Percentiles rank a stretch among this genome's conserved stretches.
phyloP scores from a whole-genome alignment of 2,329 filamentous ascomycete species.

The Ceratocystis papillata region DNA sequence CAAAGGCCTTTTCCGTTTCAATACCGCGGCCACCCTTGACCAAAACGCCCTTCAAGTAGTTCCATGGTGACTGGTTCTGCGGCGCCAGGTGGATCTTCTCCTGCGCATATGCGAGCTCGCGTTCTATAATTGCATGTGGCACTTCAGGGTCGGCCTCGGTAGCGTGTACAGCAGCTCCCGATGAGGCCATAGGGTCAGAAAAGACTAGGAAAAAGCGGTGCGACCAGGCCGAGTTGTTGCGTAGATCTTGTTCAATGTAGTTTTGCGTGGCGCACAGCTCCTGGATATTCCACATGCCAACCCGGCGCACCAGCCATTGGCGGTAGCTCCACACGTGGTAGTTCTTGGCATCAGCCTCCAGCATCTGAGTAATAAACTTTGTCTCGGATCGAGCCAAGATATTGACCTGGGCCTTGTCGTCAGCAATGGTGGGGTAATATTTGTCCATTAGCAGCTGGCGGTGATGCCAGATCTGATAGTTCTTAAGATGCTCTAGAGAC shows the following conservation, averaged over 20 bases:
- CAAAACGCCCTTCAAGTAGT: conserved; percentile 71
- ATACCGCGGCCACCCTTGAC: conserved; percentile 50
- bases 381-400: conserved; percentile 54
- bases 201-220: conserved; percentile 94
- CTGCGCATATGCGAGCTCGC: conserved; percentile 66
- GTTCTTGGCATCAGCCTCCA: conserved; percentile 83
- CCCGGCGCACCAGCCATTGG: conserved; percentile 54
- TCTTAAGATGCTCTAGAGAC: conserved; percentile 78
- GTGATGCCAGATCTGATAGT: conserved; percentile 95
- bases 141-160: conserved; percentile 46
- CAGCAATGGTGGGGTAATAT: conserved; percentile 49
- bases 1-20: conserved; percentile 39
- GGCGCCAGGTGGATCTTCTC: conserved; percentile 66
- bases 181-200: conserved; percentile 44
- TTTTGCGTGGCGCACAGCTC: conserved; percentile 62
- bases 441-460: conserved; percentile 54
- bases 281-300: conserved; percentile 59
- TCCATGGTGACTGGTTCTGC: conserved; percentile 92
- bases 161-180: conserved; percentile 36
- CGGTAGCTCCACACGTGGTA: conserved; percentile 98
- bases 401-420: conserved; percentile 45
- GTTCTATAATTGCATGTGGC: conserved; percentile 53
- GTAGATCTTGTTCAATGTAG: conserved; percentile 67
- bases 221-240: conserved; percentile 97
- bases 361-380: conserved; percentile 67